A percentile compares a stretch with the other conserved stretches of the same genome.
phyloP scores from a whole-genome alignment of 495 filamentous ascomycete species.

The Tuber melanosporum region DNA sequence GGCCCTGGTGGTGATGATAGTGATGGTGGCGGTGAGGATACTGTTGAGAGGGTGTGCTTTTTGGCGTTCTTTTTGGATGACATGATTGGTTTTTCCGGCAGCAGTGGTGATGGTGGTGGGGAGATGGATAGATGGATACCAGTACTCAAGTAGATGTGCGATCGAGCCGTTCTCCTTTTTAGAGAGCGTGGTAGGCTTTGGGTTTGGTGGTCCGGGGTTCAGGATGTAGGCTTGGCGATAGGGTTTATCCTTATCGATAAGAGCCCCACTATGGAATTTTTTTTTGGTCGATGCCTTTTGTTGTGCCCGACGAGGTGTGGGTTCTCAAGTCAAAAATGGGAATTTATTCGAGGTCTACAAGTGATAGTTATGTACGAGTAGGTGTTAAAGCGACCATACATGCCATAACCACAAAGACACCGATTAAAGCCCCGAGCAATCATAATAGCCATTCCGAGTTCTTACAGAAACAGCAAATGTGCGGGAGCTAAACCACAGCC shows the following conservation, averaged over 20 bases:
- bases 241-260: background rate
- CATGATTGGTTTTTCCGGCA: background rate
- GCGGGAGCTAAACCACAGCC: background rate
- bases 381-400: background rate
- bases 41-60: background rate
- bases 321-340: background rate
- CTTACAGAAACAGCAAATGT: background rate
- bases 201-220: background rate
- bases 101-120: background rate
- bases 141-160: too few species aligned
- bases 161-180: background rate
- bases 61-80: constrained; percentile 2
- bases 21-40: background rate
- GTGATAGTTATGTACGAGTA: background rate
- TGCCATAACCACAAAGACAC: background rate
- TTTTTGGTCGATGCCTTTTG: too few species aligned
- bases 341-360: background rate
- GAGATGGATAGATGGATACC: background rate
- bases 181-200: background rate
- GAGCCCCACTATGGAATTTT: background rate
- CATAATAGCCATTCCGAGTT: background rate
- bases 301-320: background rate
- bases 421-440: background rate
- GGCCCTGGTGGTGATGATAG: background rate
- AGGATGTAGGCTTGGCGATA: background rate